phyloP scores from a whole-genome alignment of 306 rosid genomes.

The Elaeagnus macrophylla region DNA sequence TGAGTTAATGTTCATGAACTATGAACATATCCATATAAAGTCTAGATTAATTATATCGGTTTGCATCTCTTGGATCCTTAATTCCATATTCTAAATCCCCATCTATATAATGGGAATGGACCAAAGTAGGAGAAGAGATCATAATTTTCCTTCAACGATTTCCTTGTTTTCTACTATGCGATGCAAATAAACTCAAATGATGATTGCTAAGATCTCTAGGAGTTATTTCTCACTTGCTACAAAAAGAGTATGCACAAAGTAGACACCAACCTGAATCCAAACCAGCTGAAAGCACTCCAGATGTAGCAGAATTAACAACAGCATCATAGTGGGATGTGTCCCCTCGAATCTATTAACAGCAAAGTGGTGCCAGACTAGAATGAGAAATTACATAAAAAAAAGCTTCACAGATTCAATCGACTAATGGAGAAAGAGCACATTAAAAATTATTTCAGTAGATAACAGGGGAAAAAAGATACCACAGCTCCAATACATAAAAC shows the following conservation, averaged over 20 bases:
- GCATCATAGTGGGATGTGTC: conserved; percentile 94
- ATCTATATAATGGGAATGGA: too few relatives aligned
- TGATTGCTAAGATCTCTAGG: too few relatives aligned
- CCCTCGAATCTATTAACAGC: conserved; percentile 60
- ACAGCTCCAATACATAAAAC: conserved; percentile 90
- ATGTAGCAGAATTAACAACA: conserved; percentile 83
- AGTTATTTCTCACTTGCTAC: neutral
- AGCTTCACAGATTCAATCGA: neutral
- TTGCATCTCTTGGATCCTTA: too few relatives aligned
- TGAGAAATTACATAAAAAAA: neutral
- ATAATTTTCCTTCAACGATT: too few relatives aligned
- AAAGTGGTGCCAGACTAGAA: conserved; percentile 11
- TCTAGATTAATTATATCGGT: too few relatives aligned
- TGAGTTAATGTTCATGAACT: too few relatives aligned
- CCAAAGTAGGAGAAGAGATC: too few relatives aligned
- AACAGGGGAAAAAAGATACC: conserved; percentile 36
- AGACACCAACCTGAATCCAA: conserved; percentile 54
- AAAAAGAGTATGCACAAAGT: conserved; percentile 2
- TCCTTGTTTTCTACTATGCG: too few relatives aligned
- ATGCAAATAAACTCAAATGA: too few relatives aligned
- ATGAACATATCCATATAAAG: too few relatives aligned
- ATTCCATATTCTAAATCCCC: too few relatives aligned
- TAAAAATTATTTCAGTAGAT: neutral
- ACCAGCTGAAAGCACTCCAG: conserved; percentile 93
- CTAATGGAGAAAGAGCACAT: conserved; percentile 5